phyloP scores from a whole-genome alignment of 176 grass and related monocot species.

The Poa pratensis region DNA sequence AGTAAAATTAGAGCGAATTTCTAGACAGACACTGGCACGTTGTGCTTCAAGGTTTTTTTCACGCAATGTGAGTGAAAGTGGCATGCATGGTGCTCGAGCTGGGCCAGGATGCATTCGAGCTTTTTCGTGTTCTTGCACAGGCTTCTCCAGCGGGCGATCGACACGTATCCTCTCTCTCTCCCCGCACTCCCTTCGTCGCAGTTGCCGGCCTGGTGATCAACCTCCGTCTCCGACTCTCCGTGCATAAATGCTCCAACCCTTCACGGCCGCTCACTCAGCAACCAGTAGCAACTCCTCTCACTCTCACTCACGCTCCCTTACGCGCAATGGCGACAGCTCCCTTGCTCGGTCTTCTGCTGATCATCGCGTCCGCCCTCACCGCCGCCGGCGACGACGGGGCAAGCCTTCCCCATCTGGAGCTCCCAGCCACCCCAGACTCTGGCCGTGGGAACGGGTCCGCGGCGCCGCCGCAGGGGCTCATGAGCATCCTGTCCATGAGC shows the following conservation, averaged over 20 bases:
- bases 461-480: neutral
- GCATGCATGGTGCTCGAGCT: neutral
- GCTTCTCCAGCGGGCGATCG: neutral
- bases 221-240: neutral
- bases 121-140: too few species aligned
- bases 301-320: neutral
- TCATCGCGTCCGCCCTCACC: neutral
- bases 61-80: neutral
- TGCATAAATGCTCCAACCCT: neutral
- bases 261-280: neutral
- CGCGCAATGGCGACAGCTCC: neutral
- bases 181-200: neutral
- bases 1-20: too few species aligned
- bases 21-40: too few species aligned
- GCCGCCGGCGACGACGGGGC: neutral
- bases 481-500: neutral
- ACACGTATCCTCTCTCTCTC: neutral
- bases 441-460: neutral
- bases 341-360: neutral
- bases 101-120: too few species aligned
- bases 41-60: neutral
- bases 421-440: neutral
- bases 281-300: neutral
- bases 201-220: neutral
- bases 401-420: neutral